phyloP scores from a whole-genome alignment of 139 green algal genomes.

The Chlorella sp. region DNA sequence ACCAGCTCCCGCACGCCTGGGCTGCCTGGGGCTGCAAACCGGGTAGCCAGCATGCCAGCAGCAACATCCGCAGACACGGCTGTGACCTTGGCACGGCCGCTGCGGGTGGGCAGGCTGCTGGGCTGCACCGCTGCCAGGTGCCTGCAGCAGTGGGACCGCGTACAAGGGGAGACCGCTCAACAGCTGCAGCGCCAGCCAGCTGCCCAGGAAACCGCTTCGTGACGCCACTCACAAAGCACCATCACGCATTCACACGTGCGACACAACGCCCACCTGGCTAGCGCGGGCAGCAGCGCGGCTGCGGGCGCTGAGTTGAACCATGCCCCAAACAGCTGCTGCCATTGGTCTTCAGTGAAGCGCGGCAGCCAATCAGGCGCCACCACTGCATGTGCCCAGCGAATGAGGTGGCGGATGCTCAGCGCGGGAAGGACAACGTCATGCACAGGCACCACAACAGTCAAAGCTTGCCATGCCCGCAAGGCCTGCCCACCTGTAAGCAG shows the following conservation, averaged over 20 bases:
- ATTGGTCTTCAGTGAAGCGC: not conserved
- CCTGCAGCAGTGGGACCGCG: slow-evolving; percentile 3
- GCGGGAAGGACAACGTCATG: too few relatives aligned
- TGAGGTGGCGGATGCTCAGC: too few relatives aligned
- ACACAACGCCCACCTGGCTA: slow-evolving; percentile 35
- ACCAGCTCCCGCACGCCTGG: slow-evolving; percentile 33
- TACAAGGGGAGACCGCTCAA: too few relatives aligned
- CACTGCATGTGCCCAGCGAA: slow-evolving; percentile 24
- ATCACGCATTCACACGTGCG: too few relatives aligned
- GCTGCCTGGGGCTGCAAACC: slow-evolving; percentile 42
- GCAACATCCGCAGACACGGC: slow-evolving; percentile 40
- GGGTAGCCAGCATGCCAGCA: slow-evolving; percentile 35
- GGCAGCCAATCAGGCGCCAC: slow-evolving; percentile 44
- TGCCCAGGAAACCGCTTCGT: too few relatives aligned
- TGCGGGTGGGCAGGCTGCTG: not conserved
- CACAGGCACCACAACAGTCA: too few relatives aligned
- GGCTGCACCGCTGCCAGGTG: slow-evolving; percentile 55
- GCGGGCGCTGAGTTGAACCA: slow-evolving; percentile 32
- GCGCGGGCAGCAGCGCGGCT: slow-evolving; percentile 7
- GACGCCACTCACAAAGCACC: too few relatives aligned
- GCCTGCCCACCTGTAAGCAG: slow-evolving; percentile 11
- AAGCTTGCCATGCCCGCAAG: not conserved
- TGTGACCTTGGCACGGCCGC: slow-evolving; percentile 17
- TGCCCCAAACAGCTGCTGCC: slow-evolving; percentile 13
- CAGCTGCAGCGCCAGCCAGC: too few relatives aligned